phyloP scores from a whole-genome alignment of 805 yeast genomes.

The Suhomyces xylopsoci region DNA sequence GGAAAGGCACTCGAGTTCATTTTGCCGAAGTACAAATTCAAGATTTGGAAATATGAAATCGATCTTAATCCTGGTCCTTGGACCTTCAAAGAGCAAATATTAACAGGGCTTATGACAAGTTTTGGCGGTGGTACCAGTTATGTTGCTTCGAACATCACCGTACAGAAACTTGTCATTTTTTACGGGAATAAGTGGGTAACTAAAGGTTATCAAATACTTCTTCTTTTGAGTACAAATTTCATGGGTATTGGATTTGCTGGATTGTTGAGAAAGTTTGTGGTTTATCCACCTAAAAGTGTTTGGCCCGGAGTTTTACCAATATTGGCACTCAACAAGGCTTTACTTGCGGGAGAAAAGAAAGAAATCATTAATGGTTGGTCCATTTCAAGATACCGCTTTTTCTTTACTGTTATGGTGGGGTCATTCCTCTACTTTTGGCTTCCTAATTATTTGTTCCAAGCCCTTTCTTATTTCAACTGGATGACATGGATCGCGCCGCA shows the following conservation, averaged over 20 bases:
- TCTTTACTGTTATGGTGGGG: conserved; percentile 18
- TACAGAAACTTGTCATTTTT: conserved; percentile 21
- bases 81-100: conserved; percentile 63
- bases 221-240: conserved; percentile 13
- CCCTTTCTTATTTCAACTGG: conserved; percentile 50
- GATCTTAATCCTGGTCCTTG: conserved; percentile 61
- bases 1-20: conserved; percentile 35
- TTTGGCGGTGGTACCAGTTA: conserved; percentile 28
- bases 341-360: conserved; percentile 29
- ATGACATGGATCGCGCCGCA: conserved; percentile 57
- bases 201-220: conserved; percentile 14
- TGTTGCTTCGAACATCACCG: conserved; percentile 18
- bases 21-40: conserved; percentile 33
- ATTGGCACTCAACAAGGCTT: conserved; percentile 47
- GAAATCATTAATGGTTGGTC: conserved; percentile 19
- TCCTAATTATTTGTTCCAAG: conserved; percentile 41
- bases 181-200: conserved; percentile 25
- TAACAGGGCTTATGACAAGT: conserved; percentile 46
- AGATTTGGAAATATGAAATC: conserved; percentile 8
- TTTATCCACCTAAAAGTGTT: conserved; percentile 13
- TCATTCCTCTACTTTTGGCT: conserved; percentile 48
- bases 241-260: conserved; percentile 20
- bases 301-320: conserved; percentile 35
- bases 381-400: conserved; percentile 30
- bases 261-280: conserved; percentile 14